phyloP scores from a whole-genome alignment of 768 basidiomycete genomes.

The Chiua virens region DNA sequence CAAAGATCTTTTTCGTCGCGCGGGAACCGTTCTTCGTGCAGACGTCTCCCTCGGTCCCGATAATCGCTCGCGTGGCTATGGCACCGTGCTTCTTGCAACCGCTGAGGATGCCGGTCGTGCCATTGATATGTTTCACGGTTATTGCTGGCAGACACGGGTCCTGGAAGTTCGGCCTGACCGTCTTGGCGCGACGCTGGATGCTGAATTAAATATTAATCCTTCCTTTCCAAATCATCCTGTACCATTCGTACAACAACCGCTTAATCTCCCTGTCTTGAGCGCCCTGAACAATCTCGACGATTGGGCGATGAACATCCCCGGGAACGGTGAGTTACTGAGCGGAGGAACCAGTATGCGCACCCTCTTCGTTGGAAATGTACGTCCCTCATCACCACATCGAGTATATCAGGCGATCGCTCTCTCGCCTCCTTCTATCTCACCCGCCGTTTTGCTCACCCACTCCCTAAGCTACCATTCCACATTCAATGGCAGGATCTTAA shows the following conservation, averaged over 20 bases:
- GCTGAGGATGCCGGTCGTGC: slow-evolving; percentile 93
- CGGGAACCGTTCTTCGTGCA: slow-evolving; percentile 85
- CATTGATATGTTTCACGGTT: slow-evolving; percentile 95
- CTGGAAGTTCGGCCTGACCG: slow-evolving; percentile 92
- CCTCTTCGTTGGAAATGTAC: slow-evolving; percentile 87
- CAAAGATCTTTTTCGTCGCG: slow-evolving; percentile 94
- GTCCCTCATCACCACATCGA: slow-evolving; percentile 31
- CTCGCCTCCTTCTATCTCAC: neutral
- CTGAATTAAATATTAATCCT: slow-evolving; percentile 19
- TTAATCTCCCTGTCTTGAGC: slow-evolving; percentile 13
- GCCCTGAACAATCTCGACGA: slow-evolving; percentile 20
- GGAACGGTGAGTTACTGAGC: slow-evolving; percentile 24
- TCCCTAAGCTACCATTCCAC: slow-evolving; percentile 81
- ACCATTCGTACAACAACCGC: slow-evolving; percentile 20
- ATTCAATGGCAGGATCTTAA: slow-evolving; percentile 99
- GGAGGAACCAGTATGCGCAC: slow-evolving; percentile 46
- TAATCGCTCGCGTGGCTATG: slow-evolving; percentile 91
- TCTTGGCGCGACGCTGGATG: slow-evolving; percentile 38
- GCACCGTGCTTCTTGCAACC: slow-evolving; percentile 92
- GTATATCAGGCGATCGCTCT: neutral
- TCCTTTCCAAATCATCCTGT: slow-evolving; percentile 12
- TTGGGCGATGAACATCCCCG: slow-evolving; percentile 7
- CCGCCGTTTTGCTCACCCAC: slow-evolving; percentile 14
- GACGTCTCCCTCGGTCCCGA: slow-evolving; percentile 80
- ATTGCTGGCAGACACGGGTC: slow-evolving; percentile 92